Evolutionary conservation across 495 filamentous ascomycete genomes (phyloP).

Genomic region (Talaromyces adpressus): DNA sequence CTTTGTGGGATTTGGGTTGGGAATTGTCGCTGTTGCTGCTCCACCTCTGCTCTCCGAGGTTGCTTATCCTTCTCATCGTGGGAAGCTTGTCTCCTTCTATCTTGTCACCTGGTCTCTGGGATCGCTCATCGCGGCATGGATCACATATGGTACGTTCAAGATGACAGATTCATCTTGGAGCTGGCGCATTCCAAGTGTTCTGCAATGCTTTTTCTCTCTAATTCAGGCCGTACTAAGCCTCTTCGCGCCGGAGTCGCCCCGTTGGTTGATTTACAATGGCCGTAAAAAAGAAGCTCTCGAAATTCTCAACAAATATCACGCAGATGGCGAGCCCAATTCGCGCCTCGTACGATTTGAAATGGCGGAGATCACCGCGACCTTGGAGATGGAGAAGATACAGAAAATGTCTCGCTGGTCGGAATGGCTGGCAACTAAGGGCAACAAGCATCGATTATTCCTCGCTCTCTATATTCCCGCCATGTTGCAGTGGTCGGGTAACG

Average conservation of each 20-base stretch:
- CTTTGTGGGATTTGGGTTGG: conserved; percentile 49
- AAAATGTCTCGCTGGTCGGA: conserved; percentile 37
- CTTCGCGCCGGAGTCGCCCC: conserved; percentile 34
- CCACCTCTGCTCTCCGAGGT: conserved; percentile 26
- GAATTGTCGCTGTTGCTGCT: conserved; percentile 22
- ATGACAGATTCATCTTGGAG: conserved; percentile 29
- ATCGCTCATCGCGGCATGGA: conserved; percentile 29
- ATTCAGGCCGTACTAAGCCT: conserved; percentile 32
- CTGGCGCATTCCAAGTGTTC: conserved; percentile 35
- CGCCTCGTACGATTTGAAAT: conserved; percentile 24
- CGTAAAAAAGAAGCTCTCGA: conserved; percentile 28
- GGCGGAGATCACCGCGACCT: conserved; percentile 26
- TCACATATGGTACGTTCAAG: conserved; percentile 17
- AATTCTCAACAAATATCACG: conserved; percentile 28
- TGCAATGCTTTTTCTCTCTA: conserved; percentile 26
- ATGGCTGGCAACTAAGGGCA: conserved; percentile 62
- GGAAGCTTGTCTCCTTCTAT: conserved; percentile 9
- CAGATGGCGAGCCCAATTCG: conserved; percentile 14
- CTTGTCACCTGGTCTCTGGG: conserved; percentile 25
- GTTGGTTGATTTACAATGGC: conserved; percentile 33
- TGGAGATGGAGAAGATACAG: conserved; percentile 26
- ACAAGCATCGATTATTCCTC: conserved; percentile 54
- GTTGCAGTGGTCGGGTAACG: conserved; percentile 64
- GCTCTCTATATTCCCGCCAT: conserved; percentile 49
- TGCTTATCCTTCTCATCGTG: conserved; percentile 27